A percentile compares a stretch with the other conserved stretches of the same genome.
Conservation (phyloP, 2,329 filamentous ascomycete species). For the Stagonosporopsis tanaceti region DNA sequence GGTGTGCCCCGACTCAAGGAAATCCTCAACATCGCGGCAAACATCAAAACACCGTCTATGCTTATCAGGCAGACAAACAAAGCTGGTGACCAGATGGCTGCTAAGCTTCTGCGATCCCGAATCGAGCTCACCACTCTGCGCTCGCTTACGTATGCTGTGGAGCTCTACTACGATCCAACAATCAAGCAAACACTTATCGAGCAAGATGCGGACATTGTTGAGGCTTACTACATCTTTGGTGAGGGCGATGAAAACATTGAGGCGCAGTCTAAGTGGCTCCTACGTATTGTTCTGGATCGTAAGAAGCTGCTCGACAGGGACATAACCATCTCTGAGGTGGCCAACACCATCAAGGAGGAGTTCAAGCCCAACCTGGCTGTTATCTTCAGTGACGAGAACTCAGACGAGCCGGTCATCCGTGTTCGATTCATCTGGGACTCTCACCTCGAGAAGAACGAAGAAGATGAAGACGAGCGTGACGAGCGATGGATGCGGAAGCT, state of each 20-base stretch:
- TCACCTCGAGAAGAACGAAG: constrained; percentile 69
- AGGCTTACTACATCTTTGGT: constrained; percentile 94
- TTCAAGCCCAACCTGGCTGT: constrained; percentile 80
- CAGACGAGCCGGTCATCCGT: constrained; percentile 92
- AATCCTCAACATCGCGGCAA: constrained; percentile 96
- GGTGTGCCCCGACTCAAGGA: constrained; percentile 99
- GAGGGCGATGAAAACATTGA: constrained; percentile 71
- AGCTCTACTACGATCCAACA: constrained; percentile 97
- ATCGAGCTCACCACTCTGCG: constrained; percentile 95
- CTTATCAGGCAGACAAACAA: constrained; percentile 78
- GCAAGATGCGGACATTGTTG: constrained; percentile 90
- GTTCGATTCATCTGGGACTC: constrained; percentile 76
- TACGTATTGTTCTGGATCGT: constrained; percentile 91
- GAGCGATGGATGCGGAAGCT: constrained; percentile 81
- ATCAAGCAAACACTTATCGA: constrained; percentile 85
- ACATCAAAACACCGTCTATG: constrained; percentile 99
- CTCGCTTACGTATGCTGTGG: constrained; percentile 88
- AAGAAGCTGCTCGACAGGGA: constrained; percentile 96
- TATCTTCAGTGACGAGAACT: constrained; percentile 98
- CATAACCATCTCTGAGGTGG: constrained; percentile 89
- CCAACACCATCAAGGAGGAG: constrained; percentile 84
- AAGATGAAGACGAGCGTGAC: constrained; percentile 79
- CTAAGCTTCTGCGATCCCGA: constrained; percentile 84
- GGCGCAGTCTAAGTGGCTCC: constrained; percentile 88
- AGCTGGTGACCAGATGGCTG: constrained; percentile 74